Percentiles rank a stretch among this genome's conserved stretches.
Evolutionary conservation across 495 filamentous ascomycete genomes (phyloP).

Genomic region (Lophiotrema nucula): DNA sequence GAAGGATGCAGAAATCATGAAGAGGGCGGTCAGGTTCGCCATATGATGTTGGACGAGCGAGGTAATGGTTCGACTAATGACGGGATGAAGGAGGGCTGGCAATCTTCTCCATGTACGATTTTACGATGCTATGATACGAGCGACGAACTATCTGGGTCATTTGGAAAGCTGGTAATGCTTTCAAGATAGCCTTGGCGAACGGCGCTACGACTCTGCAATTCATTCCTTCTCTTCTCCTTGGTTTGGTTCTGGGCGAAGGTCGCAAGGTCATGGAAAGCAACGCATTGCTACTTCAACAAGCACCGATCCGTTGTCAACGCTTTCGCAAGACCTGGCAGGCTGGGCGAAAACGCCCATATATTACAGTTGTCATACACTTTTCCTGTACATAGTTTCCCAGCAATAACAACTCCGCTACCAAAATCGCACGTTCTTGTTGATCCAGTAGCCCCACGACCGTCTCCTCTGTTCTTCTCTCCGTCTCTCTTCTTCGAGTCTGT

Average conservation of each 20-base stretch:
- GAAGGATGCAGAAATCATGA: not conserved
- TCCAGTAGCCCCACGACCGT: slow-evolving; percentile 29
- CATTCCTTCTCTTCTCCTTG: too few species aligned
- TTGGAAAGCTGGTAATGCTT: slow-evolving; percentile 1
- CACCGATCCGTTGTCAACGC: too few species aligned
- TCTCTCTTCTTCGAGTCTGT: slow-evolving; percentile 40
- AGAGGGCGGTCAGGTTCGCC: slow-evolving; percentile 22
- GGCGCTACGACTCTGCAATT: too few species aligned
- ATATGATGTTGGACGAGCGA: not conserved
- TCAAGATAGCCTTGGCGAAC: not conserved
- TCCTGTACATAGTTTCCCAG: slow-evolving; percentile 21
- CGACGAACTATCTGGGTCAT: slow-evolving; percentile 3
- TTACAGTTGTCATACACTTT: slow-evolving; percentile 13
- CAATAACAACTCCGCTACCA: slow-evolving; percentile 18
- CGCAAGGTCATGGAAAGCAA: too few species aligned
- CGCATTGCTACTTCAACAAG: too few species aligned
- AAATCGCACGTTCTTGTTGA: slow-evolving; percentile 25
- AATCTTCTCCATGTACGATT: slow-evolving; percentile 3
- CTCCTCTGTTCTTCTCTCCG: slow-evolving; percentile 33
- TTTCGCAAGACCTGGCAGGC: too few species aligned
- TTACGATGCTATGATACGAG: slow-evolving; percentile 22
- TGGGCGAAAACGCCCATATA: not conserved
- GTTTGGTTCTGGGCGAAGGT: too few species aligned
- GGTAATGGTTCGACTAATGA: not conserved
- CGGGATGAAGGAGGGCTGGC: not conserved